A percentile compares a stretch with the other conserved stretches of the same genome.
These are phyloP conservation scores for Triangularia setosa DNA, from an alignment of 2,329 filamentous ascomycete genomes.

Conservation along the genomic window DNA sequence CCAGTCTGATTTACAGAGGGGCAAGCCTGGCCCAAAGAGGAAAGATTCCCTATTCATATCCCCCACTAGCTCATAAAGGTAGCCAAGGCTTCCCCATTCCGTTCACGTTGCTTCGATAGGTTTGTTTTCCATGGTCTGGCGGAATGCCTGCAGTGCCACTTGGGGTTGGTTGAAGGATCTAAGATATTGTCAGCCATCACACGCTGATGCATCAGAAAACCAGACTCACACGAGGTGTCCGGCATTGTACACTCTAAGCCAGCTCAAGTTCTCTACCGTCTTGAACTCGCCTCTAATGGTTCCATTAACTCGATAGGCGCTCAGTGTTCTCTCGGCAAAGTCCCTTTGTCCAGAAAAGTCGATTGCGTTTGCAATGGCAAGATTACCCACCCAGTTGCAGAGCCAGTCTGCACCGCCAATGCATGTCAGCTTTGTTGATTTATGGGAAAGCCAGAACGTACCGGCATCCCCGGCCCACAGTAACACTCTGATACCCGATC, in stretches of 20 bases:
- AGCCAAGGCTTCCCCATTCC: not conserved
- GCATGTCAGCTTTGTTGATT: not conserved
- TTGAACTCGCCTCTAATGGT: conserved; percentile 47
- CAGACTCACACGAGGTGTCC: conserved; percentile 41
- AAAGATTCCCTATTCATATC: no score
- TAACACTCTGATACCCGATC: conserved; percentile 45
- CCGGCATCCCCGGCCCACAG: conserved; percentile 54
- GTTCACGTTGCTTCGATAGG: not conserved
- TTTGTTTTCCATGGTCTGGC: not conserved
- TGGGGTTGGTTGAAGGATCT: not conserved
- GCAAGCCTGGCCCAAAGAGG: no score
- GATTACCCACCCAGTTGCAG: conserved; percentile 54
- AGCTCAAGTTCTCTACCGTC: conserved; percentile 45
- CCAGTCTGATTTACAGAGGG: no score
- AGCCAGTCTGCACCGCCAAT: conserved; percentile 43
- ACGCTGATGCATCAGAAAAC: not conserved
- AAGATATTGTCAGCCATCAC: not conserved
- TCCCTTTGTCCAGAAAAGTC: conserved; percentile 37
- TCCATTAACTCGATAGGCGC: conserved; percentile 47
- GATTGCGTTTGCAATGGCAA: conserved; percentile 44
- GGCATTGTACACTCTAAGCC: conserved; percentile 45
- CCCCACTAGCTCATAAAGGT: no score
- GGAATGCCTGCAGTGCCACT: not conserved
- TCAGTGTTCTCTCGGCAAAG: conserved; percentile 37
- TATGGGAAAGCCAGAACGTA: conserved; percentile 10